phyloP scores from a whole-genome alignment of 164 flowering plant genomes.

The Paratinospora sagittata region DNA sequence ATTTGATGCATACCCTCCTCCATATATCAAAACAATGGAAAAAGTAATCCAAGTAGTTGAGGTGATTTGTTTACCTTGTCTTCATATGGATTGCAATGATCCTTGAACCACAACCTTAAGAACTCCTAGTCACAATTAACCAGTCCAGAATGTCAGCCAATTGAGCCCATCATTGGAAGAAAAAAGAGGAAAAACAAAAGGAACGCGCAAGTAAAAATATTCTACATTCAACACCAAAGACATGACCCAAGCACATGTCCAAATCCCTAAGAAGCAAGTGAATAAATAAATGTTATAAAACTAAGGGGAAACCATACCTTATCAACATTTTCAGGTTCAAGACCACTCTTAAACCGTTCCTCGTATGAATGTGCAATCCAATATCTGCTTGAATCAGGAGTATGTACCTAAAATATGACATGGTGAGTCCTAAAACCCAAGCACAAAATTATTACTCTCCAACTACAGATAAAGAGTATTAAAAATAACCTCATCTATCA shows the following conservation, averaged over 20 bases:
- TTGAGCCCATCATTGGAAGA: not conserved
- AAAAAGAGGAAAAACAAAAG: not conserved
- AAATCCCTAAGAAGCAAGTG: too few species aligned
- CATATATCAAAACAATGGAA: constrained; percentile 3
- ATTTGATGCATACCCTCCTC: not conserved
- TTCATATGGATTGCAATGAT: constrained; percentile 86
- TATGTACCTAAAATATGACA: constrained; percentile 61
- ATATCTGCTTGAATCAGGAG: constrained; percentile 98
- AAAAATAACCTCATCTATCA: constrained; percentile 82
- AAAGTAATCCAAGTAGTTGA: not conserved
- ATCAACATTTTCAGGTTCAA: constrained; percentile 97
- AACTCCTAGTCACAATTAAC: constrained; percentile 53
- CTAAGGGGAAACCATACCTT: constrained; percentile 42
- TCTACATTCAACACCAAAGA: not conserved
- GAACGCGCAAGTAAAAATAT: not conserved
- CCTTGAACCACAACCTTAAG: constrained; percentile 87
- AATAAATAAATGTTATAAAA: not conserved
- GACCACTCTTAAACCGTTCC: constrained; percentile 55
- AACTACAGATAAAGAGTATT: not conserved
- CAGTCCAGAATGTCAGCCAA: not conserved
- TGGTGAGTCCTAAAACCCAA: not conserved
- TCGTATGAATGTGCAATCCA: constrained; percentile 86
- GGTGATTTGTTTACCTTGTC: constrained; percentile 50
- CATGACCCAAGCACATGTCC: too few species aligned
- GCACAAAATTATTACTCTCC: not conserved